phyloP scores from a whole-genome alignment of 805 yeast genomes.

The Pichia exigua region DNA sequence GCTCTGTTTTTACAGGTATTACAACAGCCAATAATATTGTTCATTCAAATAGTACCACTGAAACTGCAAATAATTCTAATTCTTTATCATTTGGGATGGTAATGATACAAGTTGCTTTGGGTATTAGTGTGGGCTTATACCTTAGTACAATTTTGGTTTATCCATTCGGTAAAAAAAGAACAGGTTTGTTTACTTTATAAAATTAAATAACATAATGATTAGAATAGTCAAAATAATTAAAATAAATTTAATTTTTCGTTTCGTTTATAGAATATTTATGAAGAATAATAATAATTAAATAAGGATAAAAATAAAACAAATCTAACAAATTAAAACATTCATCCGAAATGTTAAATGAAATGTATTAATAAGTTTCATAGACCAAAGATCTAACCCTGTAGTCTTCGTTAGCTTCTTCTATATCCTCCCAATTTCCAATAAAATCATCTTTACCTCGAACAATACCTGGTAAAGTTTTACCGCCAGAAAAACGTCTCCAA shows the following conservation, averaged over 20 bases:
- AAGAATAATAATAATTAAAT: neutral
- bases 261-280: neutral
- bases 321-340: neutral
- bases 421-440: slow-evolving; percentile 79
- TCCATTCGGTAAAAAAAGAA: slow-evolving; percentile 85
- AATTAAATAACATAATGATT: too few relatives aligned
- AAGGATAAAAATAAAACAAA: neutral
- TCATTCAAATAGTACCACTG: slow-evolving; percentile 27
- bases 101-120: slow-evolving; percentile 90
- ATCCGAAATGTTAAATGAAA: neutral
- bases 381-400: slow-evolving; percentile 55
- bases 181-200: slow-evolving; percentile 76
- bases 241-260: neutral
- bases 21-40: slow-evolving; percentile 63
- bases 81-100: slow-evolving; percentile 60
- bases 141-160: slow-evolving; percentile 85
- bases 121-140: slow-evolving; percentile 89
- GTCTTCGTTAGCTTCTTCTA: slow-evolving; percentile 81
- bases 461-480: slow-evolving; percentile 74
- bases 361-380: slow-evolving; percentile 47
- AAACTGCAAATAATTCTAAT: slow-evolving; percentile 15
- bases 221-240: too few relatives aligned
- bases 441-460: slow-evolving; percentile 76
- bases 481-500: slow-evolving; percentile 71
- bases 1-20: slow-evolving; percentile 76